Percentiles rank a stretch among this genome's conserved stretches.
Evolutionary conservation across 768 basidiomycete species (phyloP).

Genomic region (Gloeophyllum trabeum): DNA sequence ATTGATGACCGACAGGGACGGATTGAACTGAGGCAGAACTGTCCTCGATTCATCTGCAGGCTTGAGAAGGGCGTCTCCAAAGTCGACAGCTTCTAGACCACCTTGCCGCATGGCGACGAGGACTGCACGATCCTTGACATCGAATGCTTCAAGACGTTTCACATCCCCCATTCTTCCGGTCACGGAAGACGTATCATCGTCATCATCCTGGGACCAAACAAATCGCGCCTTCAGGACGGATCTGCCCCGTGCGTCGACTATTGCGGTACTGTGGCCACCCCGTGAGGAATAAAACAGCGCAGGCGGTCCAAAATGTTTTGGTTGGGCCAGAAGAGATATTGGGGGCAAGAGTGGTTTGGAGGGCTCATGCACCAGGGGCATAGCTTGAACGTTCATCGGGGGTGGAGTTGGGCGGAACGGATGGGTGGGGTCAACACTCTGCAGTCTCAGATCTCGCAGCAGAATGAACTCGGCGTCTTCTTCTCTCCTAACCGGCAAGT

Average conservation of each 20-base stretch:
- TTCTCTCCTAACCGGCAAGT: constrained; percentile 72
- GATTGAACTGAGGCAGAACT: constrained; percentile 57
- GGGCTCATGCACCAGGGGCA: constrained; percentile 20
- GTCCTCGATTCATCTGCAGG: constrained; percentile 77
- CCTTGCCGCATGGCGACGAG: constrained; percentile 82
- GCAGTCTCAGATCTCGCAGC: constrained; percentile 65
- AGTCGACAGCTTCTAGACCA: constrained; percentile 71
- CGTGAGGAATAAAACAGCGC: constrained; percentile 81
- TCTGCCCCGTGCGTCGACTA: constrained; percentile 78
- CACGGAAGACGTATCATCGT: constrained; percentile 23
- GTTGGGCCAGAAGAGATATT: constrained; percentile 68
- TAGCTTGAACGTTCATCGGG: constrained; percentile 24
- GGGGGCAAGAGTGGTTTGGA: constrained; percentile 54
- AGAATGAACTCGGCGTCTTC: constrained; percentile 58
- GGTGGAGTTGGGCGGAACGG: constrained; percentile 50
- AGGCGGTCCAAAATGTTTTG: constrained; percentile 77
- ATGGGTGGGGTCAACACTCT: constrained; percentile 72
- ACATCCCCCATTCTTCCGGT: constrained; percentile 64
- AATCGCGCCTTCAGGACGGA: constrained; percentile 77
- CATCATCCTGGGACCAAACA: constrained; percentile 65
- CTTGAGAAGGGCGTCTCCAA: constrained; percentile 66
- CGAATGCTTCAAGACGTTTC: constrained; percentile 75
- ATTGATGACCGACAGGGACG: constrained; percentile 48
- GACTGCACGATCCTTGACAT: constrained; percentile 63
- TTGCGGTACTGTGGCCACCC: constrained; percentile 82